Percentiles rank a stretch among this genome's conserved stretches.
These are phyloP conservation scores for Coemansia erecta DNA, from an alignment of 192 early-diverging fungal genomes.

Conservation along the genomic window DNA sequence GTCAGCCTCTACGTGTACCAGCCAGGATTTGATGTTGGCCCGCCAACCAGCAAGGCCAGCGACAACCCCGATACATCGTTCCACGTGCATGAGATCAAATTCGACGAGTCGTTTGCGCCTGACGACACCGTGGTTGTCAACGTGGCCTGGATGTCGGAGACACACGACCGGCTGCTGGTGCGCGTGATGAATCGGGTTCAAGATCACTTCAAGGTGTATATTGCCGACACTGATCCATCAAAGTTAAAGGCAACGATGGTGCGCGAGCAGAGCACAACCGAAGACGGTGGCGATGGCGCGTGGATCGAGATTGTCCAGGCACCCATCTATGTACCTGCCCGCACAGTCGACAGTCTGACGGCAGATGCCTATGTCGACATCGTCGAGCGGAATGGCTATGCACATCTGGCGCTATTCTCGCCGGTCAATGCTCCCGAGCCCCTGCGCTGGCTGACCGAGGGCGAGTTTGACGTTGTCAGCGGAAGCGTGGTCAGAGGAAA, in stretches of 20 bases:
- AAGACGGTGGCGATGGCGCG: conserved; percentile 58
- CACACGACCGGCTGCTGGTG: conserved; percentile 63
- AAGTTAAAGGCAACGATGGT: conserved; percentile 49
- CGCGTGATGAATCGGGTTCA: conserved; percentile 89
- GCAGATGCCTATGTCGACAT: conserved; percentile 63
- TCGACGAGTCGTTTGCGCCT: conserved; percentile 39
- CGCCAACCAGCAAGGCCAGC: conserved; percentile 26
- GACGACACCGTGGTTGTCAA: conserved; percentile 80
- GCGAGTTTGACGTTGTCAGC: conserved; percentile 67
- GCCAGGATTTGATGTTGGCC: conserved; percentile 31
- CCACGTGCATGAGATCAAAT: conserved; percentile 46
- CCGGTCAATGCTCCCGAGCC: conserved; percentile 53
- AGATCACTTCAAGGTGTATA: conserved; percentile 69
- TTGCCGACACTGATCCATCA: conserved; percentile 52
- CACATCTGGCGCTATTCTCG: conserved; percentile 67
- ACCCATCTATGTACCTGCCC: conserved; percentile 32
- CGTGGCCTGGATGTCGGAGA: conserved; percentile 74
- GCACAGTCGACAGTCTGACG: conserved; percentile 30
- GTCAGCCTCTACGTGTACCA: conserved; percentile 71
- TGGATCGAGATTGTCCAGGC: conserved; percentile 67
- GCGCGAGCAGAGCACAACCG: conserved; percentile 60
- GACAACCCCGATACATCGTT: conserved; percentile 42
- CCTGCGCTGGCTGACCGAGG: conserved; percentile 60
- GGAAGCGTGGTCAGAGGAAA: conserved; percentile 47
- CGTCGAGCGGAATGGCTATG: conserved; percentile 62